These are phyloP conservation scores for Cladorrhinum samala DNA, from an alignment of 495 filamentous ascomycete genomes.

Conservation along the genomic window DNA sequence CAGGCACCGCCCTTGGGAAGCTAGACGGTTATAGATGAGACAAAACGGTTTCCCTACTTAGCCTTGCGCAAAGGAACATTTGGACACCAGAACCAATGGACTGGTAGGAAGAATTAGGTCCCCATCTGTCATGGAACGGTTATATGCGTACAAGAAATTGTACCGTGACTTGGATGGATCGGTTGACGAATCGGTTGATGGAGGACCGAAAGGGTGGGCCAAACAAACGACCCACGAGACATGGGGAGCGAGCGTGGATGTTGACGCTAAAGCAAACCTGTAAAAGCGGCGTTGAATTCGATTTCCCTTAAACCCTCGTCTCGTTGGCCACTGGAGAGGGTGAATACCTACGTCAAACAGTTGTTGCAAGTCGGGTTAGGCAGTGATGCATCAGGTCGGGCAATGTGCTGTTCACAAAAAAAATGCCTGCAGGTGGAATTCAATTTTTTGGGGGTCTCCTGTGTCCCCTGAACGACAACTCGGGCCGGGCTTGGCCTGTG, in stretches of 20 bases:
- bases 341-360: conserved; percentile 27
- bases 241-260: no score
- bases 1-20: conserved; percentile 14
- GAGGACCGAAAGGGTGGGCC: not conserved
- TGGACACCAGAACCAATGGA: conserved; percentile 12
- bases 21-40: conserved; percentile 6
- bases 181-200: conserved; percentile 9
- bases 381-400: conserved; percentile 47
- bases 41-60: conserved; percentile 7
- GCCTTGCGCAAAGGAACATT: not conserved
- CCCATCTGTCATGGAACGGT: no score
- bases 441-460: conserved; percentile 16
- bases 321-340: conserved; percentile 28
- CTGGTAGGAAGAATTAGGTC: no score
- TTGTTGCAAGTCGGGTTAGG: conserved; percentile 41
- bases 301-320: conserved; percentile 5
- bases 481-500: no score
- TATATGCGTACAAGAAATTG: no score
- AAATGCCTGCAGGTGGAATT: conserved; percentile 27
- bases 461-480: not conserved
- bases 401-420: conserved; percentile 35
- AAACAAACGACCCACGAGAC: conserved; percentile 31
- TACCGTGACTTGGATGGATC: conserved; percentile 18
- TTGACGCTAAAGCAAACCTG: conserved; percentile 34
- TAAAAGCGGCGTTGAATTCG: conserved; percentile 39